Evolutionary conservation across 352 stramenopile genomes (phyloP).

Genomic region (Phytophthora sp.): DNA sequence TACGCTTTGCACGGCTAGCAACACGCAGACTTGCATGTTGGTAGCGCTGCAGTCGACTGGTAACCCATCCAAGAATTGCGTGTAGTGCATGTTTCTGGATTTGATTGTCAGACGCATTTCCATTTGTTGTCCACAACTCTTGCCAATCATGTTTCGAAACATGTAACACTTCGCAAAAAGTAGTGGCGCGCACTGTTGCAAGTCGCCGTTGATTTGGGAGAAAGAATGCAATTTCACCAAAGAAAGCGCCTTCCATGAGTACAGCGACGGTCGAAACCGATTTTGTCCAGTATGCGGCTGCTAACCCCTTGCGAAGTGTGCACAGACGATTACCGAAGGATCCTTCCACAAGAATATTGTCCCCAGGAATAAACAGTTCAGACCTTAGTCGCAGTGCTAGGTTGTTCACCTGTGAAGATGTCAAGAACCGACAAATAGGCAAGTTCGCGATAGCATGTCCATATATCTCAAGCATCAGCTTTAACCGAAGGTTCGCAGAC

Average conservation of each 20-base stretch:
- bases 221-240: slow-evolving; percentile 77
- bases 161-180: slow-evolving; percentile 64
- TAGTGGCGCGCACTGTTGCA: slow-evolving; percentile 63
- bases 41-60: slow-evolving; percentile 48
- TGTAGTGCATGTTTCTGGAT: slow-evolving; percentile 63
- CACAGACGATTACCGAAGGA: slow-evolving; percentile 62
- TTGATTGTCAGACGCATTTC: slow-evolving; percentile 44
- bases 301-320: slow-evolving; percentile 61
- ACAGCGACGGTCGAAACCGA: slow-evolving; percentile 9
- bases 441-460: slow-evolving; percentile 51
- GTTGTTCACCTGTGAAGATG: slow-evolving; percentile 49
- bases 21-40: slow-evolving; percentile 42
- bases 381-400: slow-evolving; percentile 58
- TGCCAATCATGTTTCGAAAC: slow-evolving; percentile 68
- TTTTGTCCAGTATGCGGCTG: slow-evolving; percentile 45
- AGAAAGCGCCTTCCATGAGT: slow-evolving; percentile 36
- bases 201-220: slow-evolving; percentile 60
- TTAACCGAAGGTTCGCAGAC: slow-evolving; percentile 59
- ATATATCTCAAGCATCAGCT: slow-evolving; percentile 78
- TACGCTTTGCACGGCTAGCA: slow-evolving; percentile 40
- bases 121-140: slow-evolving; percentile 49
- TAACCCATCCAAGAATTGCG: slow-evolving; percentile 69
- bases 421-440: slow-evolving; percentile 56
- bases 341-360: slow-evolving; percentile 30
- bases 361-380: slow-evolving; percentile 50